Conservation (phyloP, 2,329 filamentous ascomycete species). For the Diaporthe ampelina region DNA sequence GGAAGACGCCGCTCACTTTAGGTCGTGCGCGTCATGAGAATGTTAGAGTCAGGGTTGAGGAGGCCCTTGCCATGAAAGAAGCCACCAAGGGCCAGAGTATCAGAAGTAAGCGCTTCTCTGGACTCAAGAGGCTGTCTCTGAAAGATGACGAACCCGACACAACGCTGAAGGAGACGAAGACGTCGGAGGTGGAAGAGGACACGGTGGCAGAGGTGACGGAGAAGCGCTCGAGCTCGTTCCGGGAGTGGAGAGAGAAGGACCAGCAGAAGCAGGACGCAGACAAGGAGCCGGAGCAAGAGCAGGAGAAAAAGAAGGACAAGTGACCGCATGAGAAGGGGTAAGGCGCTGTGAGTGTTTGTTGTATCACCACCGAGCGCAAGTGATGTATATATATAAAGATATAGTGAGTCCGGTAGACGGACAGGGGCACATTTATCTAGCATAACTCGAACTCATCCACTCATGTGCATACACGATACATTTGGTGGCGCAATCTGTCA, state of each 20-base stretch:
- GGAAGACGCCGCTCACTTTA: background rate
- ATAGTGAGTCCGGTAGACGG: background rate
- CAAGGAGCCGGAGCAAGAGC: background rate
- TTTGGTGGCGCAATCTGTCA: background rate
- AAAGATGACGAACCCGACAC: background rate
- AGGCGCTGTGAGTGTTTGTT: background rate
- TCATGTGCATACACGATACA: background rate
- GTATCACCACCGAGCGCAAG: slow-evolving; percentile 9
- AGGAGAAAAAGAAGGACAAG: background rate
- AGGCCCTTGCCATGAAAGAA: too few relatives aligned
- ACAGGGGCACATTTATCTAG: background rate
- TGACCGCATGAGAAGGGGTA: background rate
- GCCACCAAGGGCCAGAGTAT: too few relatives aligned
- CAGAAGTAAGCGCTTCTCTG: too few relatives aligned
- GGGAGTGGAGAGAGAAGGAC: slow-evolving; percentile 38
- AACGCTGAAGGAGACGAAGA: background rate
- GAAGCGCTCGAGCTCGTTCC: slow-evolving; percentile 27
- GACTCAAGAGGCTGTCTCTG: background rate
- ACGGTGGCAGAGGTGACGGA: background rate
- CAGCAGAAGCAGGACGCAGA: slow-evolving; percentile 15
- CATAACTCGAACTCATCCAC: slow-evolving; percentile 10
- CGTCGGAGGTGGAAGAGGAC: background rate
- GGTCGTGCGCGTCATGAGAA: background rate
- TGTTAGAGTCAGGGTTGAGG: background rate
- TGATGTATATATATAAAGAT: background rate